phyloP scores from a whole-genome alignment of 495 filamentous ascomycete species.

The Neurospora sp. region DNA sequence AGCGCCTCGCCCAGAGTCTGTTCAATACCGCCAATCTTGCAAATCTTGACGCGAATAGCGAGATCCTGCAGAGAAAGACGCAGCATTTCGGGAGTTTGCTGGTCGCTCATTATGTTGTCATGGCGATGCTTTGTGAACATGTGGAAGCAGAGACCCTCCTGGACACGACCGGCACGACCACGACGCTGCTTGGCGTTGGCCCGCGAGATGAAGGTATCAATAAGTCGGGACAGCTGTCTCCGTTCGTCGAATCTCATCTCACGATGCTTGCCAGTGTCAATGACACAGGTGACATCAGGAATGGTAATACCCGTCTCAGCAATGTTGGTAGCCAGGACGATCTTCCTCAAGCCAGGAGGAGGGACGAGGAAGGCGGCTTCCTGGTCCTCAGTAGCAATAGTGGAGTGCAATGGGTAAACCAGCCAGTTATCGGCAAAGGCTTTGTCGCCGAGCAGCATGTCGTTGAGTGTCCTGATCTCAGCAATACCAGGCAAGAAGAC shows the following conservation, averaged over 20 bases:
- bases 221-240: conserved; percentile 76
- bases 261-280: conserved; percentile 91
- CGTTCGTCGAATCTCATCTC: conserved; percentile 94
- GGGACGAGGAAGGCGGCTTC: conserved; percentile 83
- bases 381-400: conserved; percentile 92
- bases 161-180: conserved; percentile 91
- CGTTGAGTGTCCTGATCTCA: conserved; percentile 81
- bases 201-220: conserved; percentile 86
- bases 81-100: conserved; percentile 93
- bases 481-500: conserved; percentile 92
- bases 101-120: conserved; percentile 67
- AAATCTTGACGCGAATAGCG: conserved; percentile 93
- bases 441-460: conserved; percentile 62
- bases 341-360: conserved; percentile 71
- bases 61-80: conserved; percentile 88
- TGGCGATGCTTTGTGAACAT: conserved; percentile 83
- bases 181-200: conserved; percentile 92
- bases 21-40: conserved; percentile 85
- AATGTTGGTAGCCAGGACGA: conserved; percentile 93
- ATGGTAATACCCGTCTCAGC: conserved; percentile 97
- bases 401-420: conserved; percentile 81
- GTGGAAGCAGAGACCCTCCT: conserved; percentile 89
- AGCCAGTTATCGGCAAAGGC: conserved; percentile 62
- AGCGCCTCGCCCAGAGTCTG: conserved; percentile 80
- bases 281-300: conserved; percentile 88